Evolutionary conservation across 1,139 yeast genomes (phyloP), one percentile per base, ranked within the genome.

Genomic region (Meyerozyma sp.): DNA sequence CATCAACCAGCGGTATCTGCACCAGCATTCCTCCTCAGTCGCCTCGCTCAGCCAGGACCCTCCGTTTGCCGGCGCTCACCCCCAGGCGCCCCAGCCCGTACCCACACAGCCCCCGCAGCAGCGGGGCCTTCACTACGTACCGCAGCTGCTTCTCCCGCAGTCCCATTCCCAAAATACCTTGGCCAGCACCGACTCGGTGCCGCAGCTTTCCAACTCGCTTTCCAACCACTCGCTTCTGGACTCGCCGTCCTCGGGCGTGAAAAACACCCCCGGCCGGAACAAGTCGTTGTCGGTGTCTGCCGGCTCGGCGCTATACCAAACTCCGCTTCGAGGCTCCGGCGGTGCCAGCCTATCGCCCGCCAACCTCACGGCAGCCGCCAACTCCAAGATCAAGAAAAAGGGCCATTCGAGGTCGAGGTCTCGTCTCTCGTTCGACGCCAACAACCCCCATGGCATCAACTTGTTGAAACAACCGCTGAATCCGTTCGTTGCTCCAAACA

Each of bases 321-420:
- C 73, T 4, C 72, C 73, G 1, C 53, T 63, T 40, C 56, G 67
- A 41, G 53, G 50, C 38, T 48, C 40, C 21, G 41, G 44, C 25
- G 40, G 45, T 25, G 27, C 50, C 9, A 40, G 46, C 9, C 45
- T 52, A 39, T 62, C 68, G 5, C 68, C 68, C 10, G 54, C 63
- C 20, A 59, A 59, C 43, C 45, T 52, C 43, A 56, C 56, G 14
- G 51, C 49, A 16, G 49, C 50, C n/a, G 56, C 55, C 13, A 42
- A 52, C 18, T 44, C 56, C 32, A 57, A 66, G 46, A 61, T 67
- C 21, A 53, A 58, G 41, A 67, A 68, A 47, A 63, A 66, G 48
- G 64, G 68, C 35, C 80, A 70, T 51, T 58, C 65, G 38, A 58
- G 79, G 46, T 65, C 75, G 16, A 59, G 73, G 39, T 72, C 77